Evolutionary conservation across 2,329 filamentous ascomycete genomes (phyloP), one percentile per base, ranked within the genome.

Genomic region (Zymoseptoria ardabiliae): DNA sequence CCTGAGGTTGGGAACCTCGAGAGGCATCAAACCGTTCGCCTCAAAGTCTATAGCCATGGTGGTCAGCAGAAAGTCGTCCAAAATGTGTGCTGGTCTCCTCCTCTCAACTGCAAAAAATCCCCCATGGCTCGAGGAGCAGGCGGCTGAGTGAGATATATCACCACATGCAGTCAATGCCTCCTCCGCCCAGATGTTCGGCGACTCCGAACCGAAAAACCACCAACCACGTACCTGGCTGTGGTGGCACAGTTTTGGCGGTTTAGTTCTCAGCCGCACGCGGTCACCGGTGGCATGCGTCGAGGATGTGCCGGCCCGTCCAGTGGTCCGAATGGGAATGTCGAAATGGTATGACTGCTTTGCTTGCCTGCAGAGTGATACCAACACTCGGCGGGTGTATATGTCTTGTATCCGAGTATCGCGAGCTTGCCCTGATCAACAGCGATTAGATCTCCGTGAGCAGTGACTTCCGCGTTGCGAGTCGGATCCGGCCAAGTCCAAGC

Each of bases 1-100:
- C 68, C 86, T 83, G 67, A 90, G 76, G 56, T 87, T 75, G 20
- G 86, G 86, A 35, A 84, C 79, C 54, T 81, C 77, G 54, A 80
- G 70, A 61, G 77, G 75, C 77, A 79, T 79, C 58, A 70, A 66
- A 53, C 58, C 59, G 52, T 58, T 62, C 22, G 61, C 66, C 61
- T 68, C 68, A 45, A 63, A 49, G 53, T 68, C 65, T 67, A 62
- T 56, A 19, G 62, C 55, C 66, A 67, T 65, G 13, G 56, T 64
- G 55, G 28, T 45, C 30, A 41, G 53, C 53, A 55, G 8, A 17
- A 23, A 19, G n/a, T 5, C 58, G 61, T 54, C 21, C 9, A 17
- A 2, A 13, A 17, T 30, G 19, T 4, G 3, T 28, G 23, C 21
- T n/a, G 50, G 7, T 17, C 23, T 56, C 8, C 45, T 8, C 35